Conservation (phyloP, 2,329 filamentous ascomycete species). For the Aplosporella prunicola region DNA sequence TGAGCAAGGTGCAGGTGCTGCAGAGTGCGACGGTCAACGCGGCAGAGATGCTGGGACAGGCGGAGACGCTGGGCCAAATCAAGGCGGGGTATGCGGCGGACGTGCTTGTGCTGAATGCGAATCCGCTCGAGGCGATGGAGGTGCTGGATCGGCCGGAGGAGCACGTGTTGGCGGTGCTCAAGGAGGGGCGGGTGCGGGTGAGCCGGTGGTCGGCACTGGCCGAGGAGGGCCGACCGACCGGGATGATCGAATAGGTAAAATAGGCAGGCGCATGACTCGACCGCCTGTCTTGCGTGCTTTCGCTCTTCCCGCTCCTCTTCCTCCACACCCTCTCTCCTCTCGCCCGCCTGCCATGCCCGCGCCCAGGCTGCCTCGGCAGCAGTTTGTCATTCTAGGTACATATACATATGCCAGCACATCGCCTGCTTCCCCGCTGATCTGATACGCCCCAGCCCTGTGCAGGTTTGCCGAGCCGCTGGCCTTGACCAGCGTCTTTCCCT, state of each 20-base stretch:
- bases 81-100: slow-evolving; percentile 44
- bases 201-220: slow-evolving; percentile 24
- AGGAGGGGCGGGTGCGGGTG: slow-evolving; percentile 42
- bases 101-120: slow-evolving; percentile 42
- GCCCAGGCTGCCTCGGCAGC: slow-evolving; percentile 29
- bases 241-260: neutral
- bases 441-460: slow-evolving; percentile 63
- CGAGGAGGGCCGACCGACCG: slow-evolving; percentile 2
- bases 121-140: slow-evolving; percentile 47
- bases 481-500: slow-evolving; percentile 86
- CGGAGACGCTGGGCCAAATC: slow-evolving; percentile 41
- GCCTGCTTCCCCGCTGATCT: neutral
- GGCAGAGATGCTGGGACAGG: slow-evolving; percentile 40
- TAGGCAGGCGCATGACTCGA: too few relatives aligned
- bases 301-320: neutral
- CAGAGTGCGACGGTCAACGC: slow-evolving; percentile 45
- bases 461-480: slow-evolving; percentile 88
- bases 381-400: slow-evolving; percentile 31
- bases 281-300: slow-evolving; percentile 9
- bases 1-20: slow-evolving; percentile 37
- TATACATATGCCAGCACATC: neutral
- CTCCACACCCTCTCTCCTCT: neutral
- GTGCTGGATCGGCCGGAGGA: slow-evolving; percentile 41
- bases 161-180: slow-evolving; percentile 43
- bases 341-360: slow-evolving; percentile 22